A percentile compares a stretch with the other conserved stretches of the same genome.
phyloP scores from a whole-genome alignment of 805 yeast species.

The Candida hispaniensis region DNA sequence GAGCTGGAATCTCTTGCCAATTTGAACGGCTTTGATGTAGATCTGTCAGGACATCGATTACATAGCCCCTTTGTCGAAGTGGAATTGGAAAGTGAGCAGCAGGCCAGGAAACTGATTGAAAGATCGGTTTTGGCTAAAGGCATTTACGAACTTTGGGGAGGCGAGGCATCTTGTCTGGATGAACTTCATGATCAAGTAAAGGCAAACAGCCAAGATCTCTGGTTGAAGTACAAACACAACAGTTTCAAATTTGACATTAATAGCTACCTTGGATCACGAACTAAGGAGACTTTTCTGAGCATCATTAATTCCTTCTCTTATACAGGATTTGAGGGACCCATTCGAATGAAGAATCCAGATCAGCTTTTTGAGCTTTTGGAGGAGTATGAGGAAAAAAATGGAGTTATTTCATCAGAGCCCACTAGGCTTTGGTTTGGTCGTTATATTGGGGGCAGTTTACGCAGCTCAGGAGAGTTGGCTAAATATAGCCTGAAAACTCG shows the following conservation, averaged over 20 bases:
- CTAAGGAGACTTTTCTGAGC: conserved; percentile 40
- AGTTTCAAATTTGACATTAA: conserved; percentile 75
- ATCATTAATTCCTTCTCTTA: conserved; percentile 64
- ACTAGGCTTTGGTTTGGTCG: conserved; percentile 63
- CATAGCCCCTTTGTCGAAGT: conserved; percentile 61
- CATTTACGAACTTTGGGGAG: conserved; percentile 72
- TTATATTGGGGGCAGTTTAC: conserved; percentile 53
- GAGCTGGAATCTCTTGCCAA: conserved; percentile 81
- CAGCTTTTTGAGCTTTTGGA: conserved; percentile 63
- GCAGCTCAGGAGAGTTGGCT: conserved; percentile 61
- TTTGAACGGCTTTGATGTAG: conserved; percentile 43
- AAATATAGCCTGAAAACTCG: conserved; percentile 71
- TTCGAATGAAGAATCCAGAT: conserved; percentile 68
- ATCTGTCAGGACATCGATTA: conserved; percentile 48
- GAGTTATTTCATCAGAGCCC: conserved; percentile 40
- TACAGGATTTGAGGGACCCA: conserved; percentile 64
- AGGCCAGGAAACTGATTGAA: conserved; percentile 51
- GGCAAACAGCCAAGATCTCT: conserved; percentile 21
- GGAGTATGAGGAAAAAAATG: conserved; percentile 41
- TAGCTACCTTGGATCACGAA: conserved; percentile 61
- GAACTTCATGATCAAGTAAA: conserved; percentile 46
- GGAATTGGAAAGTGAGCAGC: conserved; percentile 51
- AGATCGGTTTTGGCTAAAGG: conserved; percentile 64
- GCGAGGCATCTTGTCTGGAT: conserved; percentile 47
- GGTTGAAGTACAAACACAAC: conserved; percentile 33